Base-by-base conservation (phyloP, 257 asterid genomes). In the Mentha longifolia region DNA sequence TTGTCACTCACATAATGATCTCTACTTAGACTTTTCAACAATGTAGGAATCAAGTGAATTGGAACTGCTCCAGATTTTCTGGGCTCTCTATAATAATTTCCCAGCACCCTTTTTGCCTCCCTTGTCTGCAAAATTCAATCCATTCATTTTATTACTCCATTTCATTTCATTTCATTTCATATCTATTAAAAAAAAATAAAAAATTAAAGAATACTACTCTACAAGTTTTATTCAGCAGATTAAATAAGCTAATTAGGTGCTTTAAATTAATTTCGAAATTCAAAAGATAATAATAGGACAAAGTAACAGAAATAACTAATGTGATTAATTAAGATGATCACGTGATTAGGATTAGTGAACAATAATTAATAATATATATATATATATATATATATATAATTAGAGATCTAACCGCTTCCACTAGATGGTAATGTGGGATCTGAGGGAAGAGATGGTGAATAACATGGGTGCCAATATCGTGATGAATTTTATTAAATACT, bases 401-500 rank as follows among this genome's bases (percentile, higher is more conserved):
- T 9, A 3, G 35, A 46, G 47, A 30, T 45, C 77, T 74, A 75
- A 92, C 98, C 79, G 98, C 98, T 67, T 92, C 98, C 0, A 77
- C 78, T 6, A 92, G 73, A 77, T 92, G 94, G 62, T 92, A 92
- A 72, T 92, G 98, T 17, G 97, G 97, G 74, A 89, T 92, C 79
- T 89, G 98, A 74, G 98, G 98, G 43, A 92, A 92, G 37, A 92
- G 88, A 61, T 92, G 98, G 73, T 92, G 96, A 17, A 89, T 77
- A 59, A 92, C 97, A 31, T 92, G 98, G 49, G 98, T 89, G 70
- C 98, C 98, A 76, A 92, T 89, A 54, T 92, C 97, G 52, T 89
- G 98, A 20, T 92, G 98, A 63, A 92, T 82, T 43, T 85, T 89
- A 76, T 92, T 92, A 43, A 92, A 77, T 74, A 78, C 55, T 46